Evolutionary conservation across 2,329 filamentous ascomycete genomes (phyloP), one percentile per base, ranked within the genome.

Genomic region (Trichoderma sp.): DNA sequence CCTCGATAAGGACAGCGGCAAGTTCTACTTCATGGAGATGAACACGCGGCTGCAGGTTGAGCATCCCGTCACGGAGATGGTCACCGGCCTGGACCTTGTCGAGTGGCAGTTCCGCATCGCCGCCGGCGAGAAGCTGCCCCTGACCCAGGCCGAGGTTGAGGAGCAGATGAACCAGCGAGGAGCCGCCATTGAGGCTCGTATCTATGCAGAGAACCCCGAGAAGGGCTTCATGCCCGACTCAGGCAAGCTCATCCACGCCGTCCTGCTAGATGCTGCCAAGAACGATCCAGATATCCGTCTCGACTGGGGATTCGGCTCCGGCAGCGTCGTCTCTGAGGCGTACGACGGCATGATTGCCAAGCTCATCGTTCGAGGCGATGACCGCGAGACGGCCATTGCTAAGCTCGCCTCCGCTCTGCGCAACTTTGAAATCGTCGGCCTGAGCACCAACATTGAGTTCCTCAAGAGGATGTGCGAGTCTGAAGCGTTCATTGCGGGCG

Each of bases 301-400:
- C 71, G 95, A 99, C 75, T 93, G 94, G 54, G 95, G 95, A 1
- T 98, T 98, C 77, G 87, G 94, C 32, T 86, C 93, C 72, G 95
- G 95, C 29, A 94, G 97, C 76, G 92, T 93, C 70, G 92, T 99
- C 3, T 96, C 94, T 0, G 92, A 94, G 68, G 92, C 95, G 65
- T 99, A 99, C 78, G 95, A 99, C 73, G 95, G 95, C 32, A 99
- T 99, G 95, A 97, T 99, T 72, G 92, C 95, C 53, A 99, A 99
- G 81, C 86, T 99, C 63, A 99, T 99, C 73, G 93, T 98, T 6
- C 88, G 92, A 68, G 95, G 92, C 0, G 86, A 88, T 17, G 90
- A 90, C 67, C 87, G 95, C 69, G 87, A 91, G 76, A 90, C 91
- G 29, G 92, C 94, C 4, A 90, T 99, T 59, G 89, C 92, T 68